A percentile compares a stretch with the other conserved stretches of the same genome.
These are phyloP conservation scores for Claviceps humidiphila DNA, from an alignment of 2,329 filamentous ascomycete species.

Conservation along the genomic window DNA sequence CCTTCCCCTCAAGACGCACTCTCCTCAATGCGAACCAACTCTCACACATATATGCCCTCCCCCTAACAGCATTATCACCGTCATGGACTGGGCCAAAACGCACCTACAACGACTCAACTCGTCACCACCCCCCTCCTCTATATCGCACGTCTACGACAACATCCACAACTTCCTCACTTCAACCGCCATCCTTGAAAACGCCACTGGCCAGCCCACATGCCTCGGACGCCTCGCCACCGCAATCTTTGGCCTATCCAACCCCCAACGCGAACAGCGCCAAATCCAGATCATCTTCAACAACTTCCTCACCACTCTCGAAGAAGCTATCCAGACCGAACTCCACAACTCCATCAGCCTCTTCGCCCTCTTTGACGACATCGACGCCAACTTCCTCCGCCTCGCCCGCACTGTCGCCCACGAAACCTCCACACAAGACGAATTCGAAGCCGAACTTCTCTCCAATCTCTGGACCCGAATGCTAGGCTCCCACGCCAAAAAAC, in stretches of 20 bases:
- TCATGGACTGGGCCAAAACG: slow-evolving; percentile 91
- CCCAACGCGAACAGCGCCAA: slow-evolving; percentile 67
- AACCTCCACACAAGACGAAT: slow-evolving; percentile 64
- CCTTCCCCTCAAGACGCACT: neutral
- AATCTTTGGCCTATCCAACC: slow-evolving; percentile 66
- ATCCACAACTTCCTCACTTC: slow-evolving; percentile 64
- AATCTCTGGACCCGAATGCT: slow-evolving; percentile 78
- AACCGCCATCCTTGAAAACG: slow-evolving; percentile 45
- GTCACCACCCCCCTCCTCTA: slow-evolving; percentile 38
- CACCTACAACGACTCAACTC: slow-evolving; percentile 61
- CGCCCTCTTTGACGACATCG: slow-evolving; percentile 80
- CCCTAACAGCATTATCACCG: slow-evolving; percentile 58
- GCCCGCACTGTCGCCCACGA: slow-evolving; percentile 77
- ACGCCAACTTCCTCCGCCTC: slow-evolving; percentile 79
- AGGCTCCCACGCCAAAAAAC: slow-evolving; percentile 56
- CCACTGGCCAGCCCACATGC: slow-evolving; percentile 44
- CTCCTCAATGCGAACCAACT: too few relatives aligned
- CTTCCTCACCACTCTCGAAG: slow-evolving; percentile 76
- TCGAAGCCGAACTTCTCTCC: slow-evolving; percentile 68
- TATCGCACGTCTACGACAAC: slow-evolving; percentile 68
- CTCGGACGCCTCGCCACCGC: slow-evolving; percentile 57
- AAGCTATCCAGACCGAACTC: slow-evolving; percentile 75
- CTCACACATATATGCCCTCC: too few relatives aligned
- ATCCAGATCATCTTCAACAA: slow-evolving; percentile 76
- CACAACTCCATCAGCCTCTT: slow-evolving; percentile 70